These are phyloP conservation scores for Bolboschoenus planiculmis DNA, from an alignment of 176 grass and related monocot species.

Conservation along the genomic window DNA sequence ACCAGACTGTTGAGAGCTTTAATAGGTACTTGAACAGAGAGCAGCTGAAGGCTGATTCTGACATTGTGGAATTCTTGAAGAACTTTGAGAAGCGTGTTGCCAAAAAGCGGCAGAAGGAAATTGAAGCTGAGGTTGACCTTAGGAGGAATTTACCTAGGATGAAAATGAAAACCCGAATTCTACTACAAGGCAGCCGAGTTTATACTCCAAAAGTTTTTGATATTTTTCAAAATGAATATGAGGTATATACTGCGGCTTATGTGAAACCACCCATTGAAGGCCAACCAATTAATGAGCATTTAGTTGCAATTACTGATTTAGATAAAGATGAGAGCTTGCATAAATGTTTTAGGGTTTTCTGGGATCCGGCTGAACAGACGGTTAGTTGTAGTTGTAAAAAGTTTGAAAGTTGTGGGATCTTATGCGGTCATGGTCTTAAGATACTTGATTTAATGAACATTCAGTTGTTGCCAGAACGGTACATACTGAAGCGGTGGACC, in stretches of 20 bases:
- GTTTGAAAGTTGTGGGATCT: constrained; percentile 28
- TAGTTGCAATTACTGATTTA: constrained; percentile 24
- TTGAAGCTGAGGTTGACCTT: constrained; percentile 20
- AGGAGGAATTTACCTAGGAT: constrained; percentile 23
- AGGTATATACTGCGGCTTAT: constrained; percentile 22
- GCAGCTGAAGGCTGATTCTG: constrained; percentile 22
- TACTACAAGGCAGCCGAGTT: constrained; percentile 21
- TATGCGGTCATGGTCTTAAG: constrained; percentile 28
- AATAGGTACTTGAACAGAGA: constrained; percentile 27
- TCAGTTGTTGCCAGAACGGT: constrained; percentile 16
- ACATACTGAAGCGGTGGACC: constrained; percentile 24
- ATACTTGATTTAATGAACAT: constrained; percentile 28
- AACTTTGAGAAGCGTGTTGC: constrained; percentile 26
- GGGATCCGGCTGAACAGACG: constrained; percentile 5
- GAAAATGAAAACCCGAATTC: constrained; percentile 24
- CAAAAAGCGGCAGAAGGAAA: constrained; percentile 25
- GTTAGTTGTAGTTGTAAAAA: constrained; percentile 23
- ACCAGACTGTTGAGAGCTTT: constrained; percentile 21
- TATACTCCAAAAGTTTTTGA: constrained; percentile 25
- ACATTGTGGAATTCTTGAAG: constrained; percentile 23
- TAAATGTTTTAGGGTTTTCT: constrained; percentile 20
- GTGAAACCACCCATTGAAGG: constrained; percentile 12
- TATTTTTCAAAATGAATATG: constrained; percentile 29
- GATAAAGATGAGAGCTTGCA: constrained; percentile 28
- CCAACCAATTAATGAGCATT: constrained; percentile 12